A percentile compares a stretch with the other conserved stretches of the same genome.
Conservation (phyloP, 257 asterid species). For the Anisodus tanguticus region DNA sequence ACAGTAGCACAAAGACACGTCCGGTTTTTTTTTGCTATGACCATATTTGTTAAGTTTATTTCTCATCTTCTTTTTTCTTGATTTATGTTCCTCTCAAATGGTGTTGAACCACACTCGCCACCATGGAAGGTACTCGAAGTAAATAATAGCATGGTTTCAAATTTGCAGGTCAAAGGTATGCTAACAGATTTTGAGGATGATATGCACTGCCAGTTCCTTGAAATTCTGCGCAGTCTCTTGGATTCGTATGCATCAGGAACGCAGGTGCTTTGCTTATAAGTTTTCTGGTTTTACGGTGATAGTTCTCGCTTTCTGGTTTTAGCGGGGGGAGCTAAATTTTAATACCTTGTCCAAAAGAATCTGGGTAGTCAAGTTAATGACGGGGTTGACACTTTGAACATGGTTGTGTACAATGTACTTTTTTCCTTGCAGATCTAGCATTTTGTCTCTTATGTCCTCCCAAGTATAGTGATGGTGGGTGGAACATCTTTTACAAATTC, state of each 20-base stretch:
- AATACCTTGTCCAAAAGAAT: not conserved
- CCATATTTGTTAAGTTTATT: slow-evolving; percentile 5
- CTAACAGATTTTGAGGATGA: slow-evolving; percentile 88
- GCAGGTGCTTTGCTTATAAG: slow-evolving; percentile 54
- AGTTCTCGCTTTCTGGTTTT: not conserved
- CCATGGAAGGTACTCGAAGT: slow-evolving; percentile 14
- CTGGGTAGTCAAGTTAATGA: not conserved
- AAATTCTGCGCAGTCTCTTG: slow-evolving; percentile 91
- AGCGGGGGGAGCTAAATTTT: not conserved
- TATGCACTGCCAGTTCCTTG: slow-evolving; percentile 98
- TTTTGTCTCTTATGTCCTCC: slow-evolving; percentile 21
- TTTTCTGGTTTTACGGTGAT: slow-evolving; percentile 2
- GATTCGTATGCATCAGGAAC: slow-evolving; percentile 77
- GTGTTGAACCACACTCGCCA: not conserved
- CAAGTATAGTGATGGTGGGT: slow-evolving; percentile 1
- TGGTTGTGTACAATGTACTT: not conserved
- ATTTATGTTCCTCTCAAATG: not conserved
- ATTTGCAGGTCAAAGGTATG: slow-evolving; percentile 86
- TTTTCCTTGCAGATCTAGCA: not conserved
- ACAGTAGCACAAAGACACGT: not conserved
- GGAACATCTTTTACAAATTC: not conserved
- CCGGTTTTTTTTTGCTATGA: not conserved
- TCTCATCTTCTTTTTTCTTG: not conserved
- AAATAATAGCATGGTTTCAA: slow-evolving; percentile 24
- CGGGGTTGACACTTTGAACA: not conserved